Base-by-base conservation (phyloP, 78 protist genomes). In the Trichosphaerium sp. region DNA sequence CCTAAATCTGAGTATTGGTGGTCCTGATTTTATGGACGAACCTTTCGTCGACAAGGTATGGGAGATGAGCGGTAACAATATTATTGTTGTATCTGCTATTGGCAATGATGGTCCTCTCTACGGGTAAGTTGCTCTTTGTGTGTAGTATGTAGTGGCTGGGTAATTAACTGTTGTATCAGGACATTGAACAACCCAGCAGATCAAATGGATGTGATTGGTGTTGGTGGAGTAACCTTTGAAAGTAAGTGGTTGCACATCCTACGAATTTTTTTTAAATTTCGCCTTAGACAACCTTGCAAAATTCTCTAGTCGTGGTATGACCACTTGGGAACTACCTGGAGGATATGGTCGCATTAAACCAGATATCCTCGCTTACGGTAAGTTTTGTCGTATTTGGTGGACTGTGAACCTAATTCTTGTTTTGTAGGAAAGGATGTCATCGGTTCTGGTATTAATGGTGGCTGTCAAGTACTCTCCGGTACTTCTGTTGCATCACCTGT, bases 271-370 rank as follows among this genome's bases (percentile, higher is more conserved):
- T 56, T 12, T 12, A 12, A 12, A 56, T 12, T 14, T 14, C 28
- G 12, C 15, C 15, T 28, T 7, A 1, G 78, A 62, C 8, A 3
- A 29, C 11, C 10, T 80, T 3, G 64, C 82, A 0, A 3, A 15
- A 21, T 90, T 78, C 34, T 85, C 88, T 37, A 82, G 88, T 35
- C 31, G 92, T 5, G 86, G 88, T 35, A 88, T 92, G 94, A 95
- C 98, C 18, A 62, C 80, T 23, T 88, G 95, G 96, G 97, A 94
- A 80, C 57, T 86, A 1, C 94, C 97, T 0, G 12, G 0, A 0
- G 98, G 98, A 1, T 85, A 88, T 64, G 98, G 98, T 4, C 69
- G 97, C 18, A 80, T 88, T 44, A 95, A 93, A 69, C 98, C 98
- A 1, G 98, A 94, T 43, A 3, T 94, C 0, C 79, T 94, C 5